Evolutionary conservation across 768 basidiomycete genomes (phyloP), one percentile per base, ranked within the genome.

Genomic region (Baorangia bicolor): DNA sequence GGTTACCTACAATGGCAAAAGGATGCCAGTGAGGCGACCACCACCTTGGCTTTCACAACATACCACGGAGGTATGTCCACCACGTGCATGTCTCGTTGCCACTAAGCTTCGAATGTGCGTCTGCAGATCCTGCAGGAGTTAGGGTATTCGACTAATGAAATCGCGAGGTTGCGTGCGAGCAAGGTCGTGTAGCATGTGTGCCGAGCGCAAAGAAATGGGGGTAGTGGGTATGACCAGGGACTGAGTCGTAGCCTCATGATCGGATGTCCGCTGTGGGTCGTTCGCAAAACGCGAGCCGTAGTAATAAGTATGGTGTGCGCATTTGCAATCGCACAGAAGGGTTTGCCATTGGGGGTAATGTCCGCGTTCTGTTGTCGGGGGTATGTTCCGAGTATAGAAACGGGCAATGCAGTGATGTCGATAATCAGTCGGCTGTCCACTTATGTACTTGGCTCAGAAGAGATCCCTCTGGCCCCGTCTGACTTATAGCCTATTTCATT

Each of bases 11-110:
- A 88, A 93, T 63, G 92, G 92, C 18, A 74, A 78, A 69, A 84
- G 84, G 63, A 91, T 92, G 84, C 79, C 82, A 30, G 80, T 93
- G 39, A 78, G 75, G 46, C 79, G 82, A 54, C 82, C 90, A n/a
- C 92, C 92, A 12, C 92, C 92, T n/a, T 93, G 85, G 80, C 77
- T 92, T 23, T 91, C 90, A 49, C 83, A 94, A 62, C 92, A 94
- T 70, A 94, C 92, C 14, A 75, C 74, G 4, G 88, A 92, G 82
- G 88, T 87, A 67, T 41, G 72, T 58, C 34, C 12, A 14, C 41
- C 38, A 57, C 59, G 40, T 48, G 53, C 47, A 40, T 23, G 31
- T 45, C 25, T 41, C 18, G 51, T 33, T 56, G 20, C 8, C 5
- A 40, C 37, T n/a, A 10, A 39, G 42, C 44, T 38, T 43, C 38